Base-by-base conservation (phyloP, 768 basidiomycete species). In the Favolaschia claudopus region DNA sequence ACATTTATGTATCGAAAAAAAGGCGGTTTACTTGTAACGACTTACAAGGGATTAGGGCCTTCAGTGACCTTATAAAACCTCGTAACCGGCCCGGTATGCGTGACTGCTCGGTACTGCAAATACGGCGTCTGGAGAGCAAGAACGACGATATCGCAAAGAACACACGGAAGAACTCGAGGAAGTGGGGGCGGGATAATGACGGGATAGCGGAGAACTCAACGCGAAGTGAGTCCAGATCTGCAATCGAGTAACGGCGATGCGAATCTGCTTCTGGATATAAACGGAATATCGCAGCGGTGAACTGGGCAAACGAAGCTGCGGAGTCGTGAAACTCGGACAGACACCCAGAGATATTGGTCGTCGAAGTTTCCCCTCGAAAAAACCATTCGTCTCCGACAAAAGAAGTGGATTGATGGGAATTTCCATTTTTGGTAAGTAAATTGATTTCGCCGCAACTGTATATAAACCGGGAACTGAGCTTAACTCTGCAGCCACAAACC, bases 191-290 rank as follows among this genome's bases (percentile, higher is more conserved):
- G 13, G 67, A 53, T 28, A 48, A 33, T 4, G 65, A 57, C 2
- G 54, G 58, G 25, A 58, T 17, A 12, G 46, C 43, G 6, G 62
- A 53, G 7, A 55, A 52, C 22, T 67, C 54, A 7, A 48, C 47
- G 31, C 72, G 64, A 12, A 72, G 51, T 3, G 42, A 29, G 24
- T 71, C 62, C 10, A 74, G 60, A 39, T 73, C 67, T 3, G 65
- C 48, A 2, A 68, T 12, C 4, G 62, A 51, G 40, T 63, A 74
- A 9, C 62, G 54, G 5, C 47, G 47, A 2, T 59, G 29, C 1
- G 43, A 31, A 19, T 64, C 60, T n/a, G 63, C 49, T 27, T 39
- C 67, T 7, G 68, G 66, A 38, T 72, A 73, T 12, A 67, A 43
- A 2, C 55, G 49, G 33, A 62, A 52, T 2, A 72, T 62, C 0